Base-by-base conservation (phyloP, 176 grass and related monocot species). In the Bonia amplexicaulis region DNA sequence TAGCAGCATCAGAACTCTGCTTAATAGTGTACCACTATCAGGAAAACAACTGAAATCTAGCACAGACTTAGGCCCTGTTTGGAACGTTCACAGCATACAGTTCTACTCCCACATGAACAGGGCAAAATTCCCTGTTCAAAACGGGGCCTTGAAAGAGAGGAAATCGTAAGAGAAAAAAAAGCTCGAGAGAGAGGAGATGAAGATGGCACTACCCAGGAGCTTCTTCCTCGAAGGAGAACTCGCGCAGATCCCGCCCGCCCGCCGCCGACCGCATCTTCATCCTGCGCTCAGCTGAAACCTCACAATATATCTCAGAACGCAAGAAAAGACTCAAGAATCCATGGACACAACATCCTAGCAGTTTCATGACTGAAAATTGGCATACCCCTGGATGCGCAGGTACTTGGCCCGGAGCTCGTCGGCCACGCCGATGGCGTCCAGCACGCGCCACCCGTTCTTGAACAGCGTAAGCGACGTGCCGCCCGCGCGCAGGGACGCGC, bases 381-480 rank as follows among this genome's bases (percentile, higher is more conserved):
- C 39, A 70, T 87, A 95, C 95, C 93, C 93, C 66, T 98, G 89
- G 84, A 98, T 80, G 67, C 88, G 85, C 12, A 98, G 80, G 79
- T 92, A 92, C 84, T 90, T 87, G 66, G 66, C 19, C 48, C 95
- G 87, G 82, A 98, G 95, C 33, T 98, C 95, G 82, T 95, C 95
- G 17, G 79, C 95, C n/a, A 92, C 95, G 58, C 91, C 95, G 54
- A 95, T 69, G 63, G 89, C 62, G 87, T 98, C 91, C 66, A 98
- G 89, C 23, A 92, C 93, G 88, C 93, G 88, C 95, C 95, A 95
- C 42, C 93, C 95, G 78, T 95, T 98, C 85, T 92, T 98, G 86
- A 90, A 95, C 45, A 98, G 87, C 85, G 95, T 95, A 71, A 98
- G 87, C 63, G 95, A 98, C 69, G 93, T 95, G 69, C 95, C 95